Evolutionary conservation across 176 grass and related monocot genomes (phyloP), one percentile per base, ranked within the genome.

Genomic region (Oryza glumipatula): DNA sequence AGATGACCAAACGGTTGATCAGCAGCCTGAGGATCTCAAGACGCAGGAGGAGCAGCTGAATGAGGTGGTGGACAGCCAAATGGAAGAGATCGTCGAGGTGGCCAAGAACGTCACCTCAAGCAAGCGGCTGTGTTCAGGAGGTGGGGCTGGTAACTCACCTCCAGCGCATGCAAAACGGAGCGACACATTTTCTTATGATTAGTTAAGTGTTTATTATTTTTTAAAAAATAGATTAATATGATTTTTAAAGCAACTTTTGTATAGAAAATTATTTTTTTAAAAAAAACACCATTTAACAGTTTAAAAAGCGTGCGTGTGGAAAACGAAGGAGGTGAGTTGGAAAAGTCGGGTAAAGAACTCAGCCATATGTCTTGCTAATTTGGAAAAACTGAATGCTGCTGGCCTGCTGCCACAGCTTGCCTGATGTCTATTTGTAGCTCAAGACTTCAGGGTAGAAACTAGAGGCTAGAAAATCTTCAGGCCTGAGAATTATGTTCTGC

Each of bases 11-110:
- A 85, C 77, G 28, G 69, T 82, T 14, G 82, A 90, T 56, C 75
- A 76, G 72, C 84, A 84, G 80, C 84, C 84, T 0, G 91, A 86
- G 68, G 91, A 90, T 60, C 69, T 86, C 11, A 51, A 71, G 65
- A 86, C 85, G 9, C 92, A 95, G 86, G 95, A 90, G 52, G 24
- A 90, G 80, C 95, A 98, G 83, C 64, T 98, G 49, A 98, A 91
- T 36, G 82, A 92, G 47, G 82, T 98, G 47, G 89, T 95, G 14
- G 83, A 90, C 11, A 91, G 65, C 58, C 85, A 91, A 79, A 86
- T 95, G 47, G 91, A 95, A 22, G 95, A 93, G 56, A 90, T 98
- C 26, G 45, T 60, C 23, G 86, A 88, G 67, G 82, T 92, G 8
- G 89, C 89, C 0, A 90, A 85, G 56, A 98, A 95, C 45, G 93